phyloP scores from a whole-genome alignment of 2,329 filamentous ascomycete genomes.

The Cladophialophora chaetospira region DNA sequence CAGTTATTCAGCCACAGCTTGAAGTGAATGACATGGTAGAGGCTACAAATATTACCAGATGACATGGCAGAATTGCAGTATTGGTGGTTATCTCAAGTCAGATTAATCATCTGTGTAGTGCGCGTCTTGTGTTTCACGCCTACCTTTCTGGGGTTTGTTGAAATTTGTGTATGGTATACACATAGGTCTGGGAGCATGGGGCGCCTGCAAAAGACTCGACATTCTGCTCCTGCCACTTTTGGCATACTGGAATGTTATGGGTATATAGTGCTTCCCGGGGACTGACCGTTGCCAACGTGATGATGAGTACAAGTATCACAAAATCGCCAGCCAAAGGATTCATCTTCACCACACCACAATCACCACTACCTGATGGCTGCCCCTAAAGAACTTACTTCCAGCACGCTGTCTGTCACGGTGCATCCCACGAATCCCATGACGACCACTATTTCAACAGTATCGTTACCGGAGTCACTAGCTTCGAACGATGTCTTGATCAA shows the following conservation, averaged over 20 bases:
- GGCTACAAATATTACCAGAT: neutral
- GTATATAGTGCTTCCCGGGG: too few relatives aligned
- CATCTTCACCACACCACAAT: neutral
- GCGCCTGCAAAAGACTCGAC: neutral
- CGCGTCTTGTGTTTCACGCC: neutral
- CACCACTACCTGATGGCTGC: neutral
- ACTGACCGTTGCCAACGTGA: too few relatives aligned
- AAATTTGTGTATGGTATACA: neutral
- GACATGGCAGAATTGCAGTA: constrained; percentile 1
- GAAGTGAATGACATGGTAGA: neutral
- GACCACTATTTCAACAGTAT: constrained; percentile 28
- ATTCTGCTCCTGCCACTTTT: too few relatives aligned
- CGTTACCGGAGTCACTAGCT: constrained; percentile 43
- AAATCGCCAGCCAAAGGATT: too few relatives aligned
- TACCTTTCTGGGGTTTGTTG: neutral
- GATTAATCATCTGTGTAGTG: constrained; percentile 3
- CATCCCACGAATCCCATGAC: constrained; percentile 18
- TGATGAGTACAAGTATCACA: too few relatives aligned
- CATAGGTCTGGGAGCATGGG: neutral
- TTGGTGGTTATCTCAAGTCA: neutral
- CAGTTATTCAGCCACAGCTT: neutral
- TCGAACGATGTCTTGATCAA: constrained; percentile 44
- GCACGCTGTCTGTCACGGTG: constrained; percentile 9
- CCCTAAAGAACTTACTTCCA: neutral
- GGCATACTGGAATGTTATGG: too few relatives aligned